Conservation (phyloP, 768 basidiomycete genomes). For the Leccinum variicolor region DNA sequence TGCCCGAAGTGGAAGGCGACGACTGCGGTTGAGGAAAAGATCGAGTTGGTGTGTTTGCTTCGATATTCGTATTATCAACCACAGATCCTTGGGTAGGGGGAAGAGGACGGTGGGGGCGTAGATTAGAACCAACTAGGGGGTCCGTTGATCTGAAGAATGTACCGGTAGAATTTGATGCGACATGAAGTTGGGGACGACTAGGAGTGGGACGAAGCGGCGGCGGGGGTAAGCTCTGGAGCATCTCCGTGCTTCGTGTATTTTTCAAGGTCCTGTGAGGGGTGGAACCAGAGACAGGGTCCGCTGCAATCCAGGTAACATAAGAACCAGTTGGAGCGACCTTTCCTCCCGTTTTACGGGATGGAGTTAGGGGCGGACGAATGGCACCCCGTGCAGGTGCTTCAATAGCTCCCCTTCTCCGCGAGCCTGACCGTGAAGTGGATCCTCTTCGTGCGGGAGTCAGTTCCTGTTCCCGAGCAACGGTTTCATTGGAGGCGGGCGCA, state of each 20-base stretch:
- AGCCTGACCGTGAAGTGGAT: constrained; percentile 14
- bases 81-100: constrained; percentile 27
- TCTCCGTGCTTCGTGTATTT: constrained; percentile 29
- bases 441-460: constrained; percentile 5
- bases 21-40: constrained; percentile 25
- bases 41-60: constrained; percentile 17
- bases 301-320: constrained; percentile 27
- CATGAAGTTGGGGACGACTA: constrained; percentile 28
- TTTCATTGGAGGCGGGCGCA: constrained; percentile 22
- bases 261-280: constrained; percentile 31
- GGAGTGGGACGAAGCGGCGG: constrained; percentile 27
- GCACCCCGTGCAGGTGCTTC: neutral
- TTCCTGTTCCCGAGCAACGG: constrained; percentile 19
- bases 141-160: constrained; percentile 19
- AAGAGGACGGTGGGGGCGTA: constrained; percentile 28
- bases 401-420: constrained; percentile 16
- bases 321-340: constrained; percentile 21
- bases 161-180: constrained; percentile 15
- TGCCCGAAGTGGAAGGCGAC: constrained; percentile 17
- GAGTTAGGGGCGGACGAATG: constrained; percentile 14
- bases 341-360: constrained; percentile 20
- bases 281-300: constrained; percentile 31
- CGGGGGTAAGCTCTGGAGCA: constrained; percentile 20
- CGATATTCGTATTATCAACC: constrained; percentile 18
- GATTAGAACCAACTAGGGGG: constrained; percentile 9